Base-by-base conservation (phyloP, 108 stramenopile species). In the Epithemia pelagica region DNA sequence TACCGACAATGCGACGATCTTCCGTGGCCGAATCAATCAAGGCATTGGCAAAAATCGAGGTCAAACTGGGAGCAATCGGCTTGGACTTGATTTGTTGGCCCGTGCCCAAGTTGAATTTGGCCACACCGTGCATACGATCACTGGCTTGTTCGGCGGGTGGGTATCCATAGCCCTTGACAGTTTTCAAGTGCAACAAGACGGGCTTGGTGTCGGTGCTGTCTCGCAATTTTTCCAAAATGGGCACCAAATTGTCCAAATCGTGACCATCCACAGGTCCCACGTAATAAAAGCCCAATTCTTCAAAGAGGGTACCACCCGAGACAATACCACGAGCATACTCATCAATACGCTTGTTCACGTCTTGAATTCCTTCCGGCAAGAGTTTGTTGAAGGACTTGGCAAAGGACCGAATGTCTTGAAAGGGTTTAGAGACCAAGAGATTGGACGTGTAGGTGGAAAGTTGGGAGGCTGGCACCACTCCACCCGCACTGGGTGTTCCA, bases 211-310 rank as follows among this genome's bases (percentile, higher is more conserved):
- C 78, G 32, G 79, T 81, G 46, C 76, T 80, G 69, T 95, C 94
- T 15, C 94, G 80, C 30, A 98, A 81, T 60, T 96, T 96, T 74
- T 95, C 94, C 29, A 98, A 73, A 62, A 98, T 98, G 55, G 95
- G 97, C 29, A 98, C 85, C 77, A 98, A 75, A 78, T 95, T 98
- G 64, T 95, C 94, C 69, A 98, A 67, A 81, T 98, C 97, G 72
- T 98, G 97, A 24, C 96, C 97, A 82, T 98, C 97, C 28, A 98
- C 91, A 25, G 97, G 97, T 2, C 97, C 97, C 23, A 98, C 94
- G 84, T 98, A 98, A 81, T 94, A 98, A 82, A 96, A 98, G 46
- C 97, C 97, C 56, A 98, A 72, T 78, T 98, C 97, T 76, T 98
- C 97, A 71, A 98, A 98, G 23, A 98, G 65, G 18, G 97, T 98